Evolutionary conservation across 1,284 basidiomycete species (phyloP).

Genomic region (Leccinum insolens): DNA sequence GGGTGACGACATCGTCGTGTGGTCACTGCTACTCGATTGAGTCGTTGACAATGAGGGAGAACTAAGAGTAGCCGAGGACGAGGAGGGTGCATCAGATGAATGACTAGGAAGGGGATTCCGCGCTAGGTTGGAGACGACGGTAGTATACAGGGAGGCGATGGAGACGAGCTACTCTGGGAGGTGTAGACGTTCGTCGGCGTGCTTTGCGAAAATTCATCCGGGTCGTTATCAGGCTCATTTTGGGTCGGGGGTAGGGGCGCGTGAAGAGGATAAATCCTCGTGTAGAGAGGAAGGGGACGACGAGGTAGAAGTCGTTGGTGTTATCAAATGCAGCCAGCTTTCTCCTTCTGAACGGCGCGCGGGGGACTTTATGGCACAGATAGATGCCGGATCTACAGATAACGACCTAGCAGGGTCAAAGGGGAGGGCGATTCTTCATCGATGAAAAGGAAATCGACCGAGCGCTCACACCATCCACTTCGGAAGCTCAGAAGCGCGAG

Average conservation of each 20-base stretch:
- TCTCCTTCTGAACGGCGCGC: constrained; percentile 30
- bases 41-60: constrained; percentile 23
- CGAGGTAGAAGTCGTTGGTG: constrained; percentile 31
- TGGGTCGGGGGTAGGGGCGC: constrained; percentile 18
- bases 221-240: constrained; percentile 10
- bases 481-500: too few relatives aligned
- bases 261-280: constrained; percentile 15
- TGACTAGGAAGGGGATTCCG: constrained; percentile 12
- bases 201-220: constrained; percentile 9
- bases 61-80: constrained; percentile 12
- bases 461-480: too few relatives aligned
- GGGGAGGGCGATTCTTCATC: constrained; percentile 18
- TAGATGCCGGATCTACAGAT: constrained; percentile 21
- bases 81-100: constrained; percentile 14
- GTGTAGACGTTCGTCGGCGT: constrained; percentile 12
- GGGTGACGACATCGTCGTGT: constrained; percentile 11
- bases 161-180: constrained; percentile 12
- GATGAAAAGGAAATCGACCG: neutral
- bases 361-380: constrained; percentile 17
- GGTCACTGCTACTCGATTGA: constrained; percentile 24
- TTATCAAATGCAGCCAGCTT: constrained; percentile 37
- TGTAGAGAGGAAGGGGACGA: constrained; percentile 23
- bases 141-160: constrained; percentile 29
- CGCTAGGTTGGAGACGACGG: constrained; percentile 26
- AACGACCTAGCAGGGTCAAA: constrained; percentile 7